Evolutionary conservation across 108 stramenopile genomes (phyloP).

Genomic region (Nitzschia putrida): DNA sequence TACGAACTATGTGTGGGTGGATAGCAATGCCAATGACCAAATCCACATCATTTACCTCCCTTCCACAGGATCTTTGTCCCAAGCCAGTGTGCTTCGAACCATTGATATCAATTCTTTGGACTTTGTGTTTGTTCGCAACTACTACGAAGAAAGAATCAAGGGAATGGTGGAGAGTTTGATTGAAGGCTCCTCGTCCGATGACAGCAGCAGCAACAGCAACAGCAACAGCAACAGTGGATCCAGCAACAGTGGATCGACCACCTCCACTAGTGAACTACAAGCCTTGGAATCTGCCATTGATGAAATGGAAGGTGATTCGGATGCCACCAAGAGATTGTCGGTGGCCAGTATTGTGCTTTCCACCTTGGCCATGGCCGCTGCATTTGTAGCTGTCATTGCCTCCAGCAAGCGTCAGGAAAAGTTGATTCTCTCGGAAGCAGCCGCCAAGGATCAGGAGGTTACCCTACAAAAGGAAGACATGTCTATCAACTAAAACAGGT

Average conservation of each 20-base stretch:
- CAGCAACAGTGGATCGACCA: not conserved
- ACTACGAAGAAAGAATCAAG: not conserved
- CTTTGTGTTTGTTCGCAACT: slow-evolving; percentile 5
- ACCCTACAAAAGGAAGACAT: too few relatives aligned
- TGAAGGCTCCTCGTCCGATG: not conserved
- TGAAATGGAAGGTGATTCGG: not conserved
- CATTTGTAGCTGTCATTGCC: not conserved
- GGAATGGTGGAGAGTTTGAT: not conserved
- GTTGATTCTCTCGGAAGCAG: too few relatives aligned
- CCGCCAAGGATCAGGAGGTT: too few relatives aligned
- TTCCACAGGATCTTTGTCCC: not conserved
- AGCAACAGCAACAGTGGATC: not conserved
- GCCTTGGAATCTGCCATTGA: too few relatives aligned
- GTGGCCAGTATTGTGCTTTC: not conserved
- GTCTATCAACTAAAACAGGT: too few relatives aligned
- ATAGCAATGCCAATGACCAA: not conserved
- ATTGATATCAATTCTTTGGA: not conserved
- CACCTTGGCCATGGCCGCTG: not conserved
- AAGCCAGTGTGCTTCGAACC: not conserved
- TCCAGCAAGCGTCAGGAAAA: not conserved
- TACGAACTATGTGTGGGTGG: not conserved
- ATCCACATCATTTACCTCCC: not conserved
- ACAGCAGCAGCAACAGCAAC: not conserved
- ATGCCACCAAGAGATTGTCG: not conserved
- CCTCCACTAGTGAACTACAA: too few relatives aligned